These are phyloP conservation scores for Xylaria sp. DNA, from an alignment of 2,329 filamentous ascomycete genomes.

Conservation along the genomic window DNA sequence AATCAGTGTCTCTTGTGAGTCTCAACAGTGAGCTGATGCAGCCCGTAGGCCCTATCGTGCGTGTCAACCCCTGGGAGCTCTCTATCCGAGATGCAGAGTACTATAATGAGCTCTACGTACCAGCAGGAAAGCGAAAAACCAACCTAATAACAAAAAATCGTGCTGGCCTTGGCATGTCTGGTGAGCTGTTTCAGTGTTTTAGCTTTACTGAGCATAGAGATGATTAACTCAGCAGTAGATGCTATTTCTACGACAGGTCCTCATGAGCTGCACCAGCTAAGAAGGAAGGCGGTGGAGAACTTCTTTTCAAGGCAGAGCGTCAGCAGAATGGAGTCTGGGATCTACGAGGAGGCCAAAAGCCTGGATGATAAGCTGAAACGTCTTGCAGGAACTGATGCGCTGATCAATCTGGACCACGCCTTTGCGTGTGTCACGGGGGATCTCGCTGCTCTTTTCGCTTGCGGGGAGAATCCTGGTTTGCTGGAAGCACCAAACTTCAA, in stretches of 20 bases:
- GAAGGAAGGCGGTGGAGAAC: background rate
- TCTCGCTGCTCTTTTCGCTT: conserved; percentile 23
- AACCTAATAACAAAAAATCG: background rate
- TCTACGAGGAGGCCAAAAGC: background rate
- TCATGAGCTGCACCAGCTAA: background rate
- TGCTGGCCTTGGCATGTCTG: no score
- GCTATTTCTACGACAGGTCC: no score
- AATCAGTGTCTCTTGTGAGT: background rate
- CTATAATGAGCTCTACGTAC: conserved; percentile 29
- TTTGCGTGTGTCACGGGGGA: conserved; percentile 26
- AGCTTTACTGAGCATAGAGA: no score
- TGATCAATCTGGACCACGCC: conserved; percentile 27
- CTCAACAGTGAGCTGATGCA: background rate
- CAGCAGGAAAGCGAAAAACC: background rate
- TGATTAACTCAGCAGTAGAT: no score
- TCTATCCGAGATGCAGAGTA: conserved; percentile 32
- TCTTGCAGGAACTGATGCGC: background rate
- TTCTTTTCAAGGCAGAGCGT: conserved; percentile 1
- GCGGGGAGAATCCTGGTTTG: conserved; percentile 17
- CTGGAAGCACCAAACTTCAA: conserved; percentile 15
- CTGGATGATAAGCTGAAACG: background rate
- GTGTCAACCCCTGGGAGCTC: conserved; percentile 33
- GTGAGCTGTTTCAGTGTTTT: no score
- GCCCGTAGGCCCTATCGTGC: conserved; percentile 28
- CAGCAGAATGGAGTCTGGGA: background rate